phyloP scores from a whole-genome alignment of 2,329 filamentous ascomycete genomes.

The Dactylellina cionopaga region DNA sequence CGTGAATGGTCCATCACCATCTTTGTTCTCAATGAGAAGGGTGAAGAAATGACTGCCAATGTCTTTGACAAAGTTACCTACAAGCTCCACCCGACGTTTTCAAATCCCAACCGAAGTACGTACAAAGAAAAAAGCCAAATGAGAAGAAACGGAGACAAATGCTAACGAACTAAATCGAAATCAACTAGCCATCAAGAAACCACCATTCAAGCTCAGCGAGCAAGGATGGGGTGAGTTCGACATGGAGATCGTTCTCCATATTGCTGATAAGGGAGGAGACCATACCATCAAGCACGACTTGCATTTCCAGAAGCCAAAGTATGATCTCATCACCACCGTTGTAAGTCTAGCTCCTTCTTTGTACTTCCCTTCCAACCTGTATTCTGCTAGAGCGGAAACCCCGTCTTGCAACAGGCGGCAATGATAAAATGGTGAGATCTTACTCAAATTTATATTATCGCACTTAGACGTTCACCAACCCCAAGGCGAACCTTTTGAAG shows the following conservation, averaged over 20 bases:
- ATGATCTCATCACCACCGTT: slow-evolving; percentile 83
- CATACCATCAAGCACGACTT: slow-evolving; percentile 84
- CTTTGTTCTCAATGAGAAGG: slow-evolving; percentile 83
- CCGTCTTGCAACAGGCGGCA: background rate
- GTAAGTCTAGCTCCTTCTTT: slow-evolving; percentile 62
- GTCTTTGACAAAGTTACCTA: slow-evolving; percentile 94
- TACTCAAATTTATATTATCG: background rate
- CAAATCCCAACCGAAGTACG: slow-evolving; percentile 84
- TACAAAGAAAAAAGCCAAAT: slow-evolving; percentile 53
- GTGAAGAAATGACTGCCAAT: slow-evolving; percentile 77
- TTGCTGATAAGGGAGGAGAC: slow-evolving; percentile 85
- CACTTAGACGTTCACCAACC: slow-evolving; percentile 82
- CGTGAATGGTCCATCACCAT: slow-evolving; percentile 90
- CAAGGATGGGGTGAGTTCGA: slow-evolving; percentile 99
- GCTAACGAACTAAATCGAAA: background rate
- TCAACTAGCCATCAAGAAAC: slow-evolving; percentile 75
- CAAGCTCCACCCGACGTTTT: slow-evolving; percentile 92
- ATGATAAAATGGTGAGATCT: background rate
- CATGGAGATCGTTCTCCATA: slow-evolving; percentile 84
- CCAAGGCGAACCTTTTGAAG: slow-evolving; percentile 83
- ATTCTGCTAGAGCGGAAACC: too few species aligned
- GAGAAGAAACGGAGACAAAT: background rate
- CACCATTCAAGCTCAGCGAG: slow-evolving; percentile 89
- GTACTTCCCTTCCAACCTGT: slow-evolving; percentile 4
- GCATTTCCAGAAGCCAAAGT: slow-evolving; percentile 83